Conservation (phyloP, 345 rosid species). For the Limnanthes douglasii region DNA sequence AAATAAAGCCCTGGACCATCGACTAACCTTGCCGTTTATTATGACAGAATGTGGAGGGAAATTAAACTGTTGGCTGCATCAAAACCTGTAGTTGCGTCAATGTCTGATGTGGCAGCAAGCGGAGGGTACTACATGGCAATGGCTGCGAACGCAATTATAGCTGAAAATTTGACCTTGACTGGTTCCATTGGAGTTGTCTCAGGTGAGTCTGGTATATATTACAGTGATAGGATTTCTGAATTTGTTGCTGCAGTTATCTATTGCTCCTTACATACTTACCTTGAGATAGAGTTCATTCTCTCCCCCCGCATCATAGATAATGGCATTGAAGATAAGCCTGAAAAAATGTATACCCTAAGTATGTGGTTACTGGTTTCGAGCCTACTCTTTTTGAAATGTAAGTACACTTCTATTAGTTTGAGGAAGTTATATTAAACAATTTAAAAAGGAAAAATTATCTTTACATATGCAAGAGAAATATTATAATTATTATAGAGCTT, state of each 20-base stretch:
- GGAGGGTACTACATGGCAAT: conserved; percentile 99
- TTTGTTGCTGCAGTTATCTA: too few species aligned
- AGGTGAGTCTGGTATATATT: conserved; percentile 24
- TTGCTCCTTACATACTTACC: conserved; percentile 1
- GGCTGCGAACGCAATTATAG: conserved; percentile 65
- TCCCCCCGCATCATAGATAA: background rate
- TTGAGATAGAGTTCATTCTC: background rate
- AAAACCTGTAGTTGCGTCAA: conserved; percentile 84
- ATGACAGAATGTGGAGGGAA: conserved; percentile 90
- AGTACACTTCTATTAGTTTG: too few species aligned
- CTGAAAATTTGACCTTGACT: conserved; percentile 73
- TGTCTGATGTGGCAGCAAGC: conserved; percentile 92
- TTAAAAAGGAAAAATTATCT: too few species aligned
- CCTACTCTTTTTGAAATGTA: too few species aligned
- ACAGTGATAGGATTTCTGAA: background rate
- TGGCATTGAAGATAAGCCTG: too few species aligned
- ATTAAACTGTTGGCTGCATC: conserved; percentile 65
- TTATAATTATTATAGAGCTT: too few species aligned
- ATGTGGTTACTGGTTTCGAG: too few species aligned
- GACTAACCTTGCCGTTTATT: conserved; percentile 5
- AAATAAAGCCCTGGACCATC: background rate
- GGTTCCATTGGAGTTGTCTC: conserved; percentile 94
- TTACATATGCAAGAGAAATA: too few species aligned
- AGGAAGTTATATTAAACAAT: too few species aligned
- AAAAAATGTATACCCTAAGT: too few species aligned